Evolutionary conservation across 2,329 filamentous ascomycete species (phyloP).

Genomic region (Cladosporium sp.): DNA sequence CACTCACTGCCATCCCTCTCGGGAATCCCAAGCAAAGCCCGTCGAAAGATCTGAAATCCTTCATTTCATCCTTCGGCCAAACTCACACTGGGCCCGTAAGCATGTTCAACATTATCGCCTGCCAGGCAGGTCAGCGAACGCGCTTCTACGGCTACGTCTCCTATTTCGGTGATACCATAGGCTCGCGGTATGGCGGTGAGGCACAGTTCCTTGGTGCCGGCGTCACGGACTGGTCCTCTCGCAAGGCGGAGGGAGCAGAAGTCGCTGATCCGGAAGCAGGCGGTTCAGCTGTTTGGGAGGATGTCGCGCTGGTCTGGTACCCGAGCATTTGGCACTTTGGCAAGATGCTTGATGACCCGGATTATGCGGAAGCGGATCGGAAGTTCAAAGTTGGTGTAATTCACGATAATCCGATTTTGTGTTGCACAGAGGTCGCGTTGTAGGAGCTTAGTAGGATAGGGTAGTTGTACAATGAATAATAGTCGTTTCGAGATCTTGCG

Average conservation of each 20-base stretch:
- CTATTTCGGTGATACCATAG: slow-evolving; percentile 17
- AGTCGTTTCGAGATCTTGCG: background rate
- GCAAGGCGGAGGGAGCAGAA: slow-evolving; percentile 2
- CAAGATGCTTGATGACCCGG: slow-evolving; percentile 22
- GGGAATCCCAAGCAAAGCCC: slow-evolving; percentile 1
- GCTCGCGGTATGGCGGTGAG: slow-evolving; percentile 17
- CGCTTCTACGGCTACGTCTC: slow-evolving; percentile 20
- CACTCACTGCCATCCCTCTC: slow-evolving; percentile 14
- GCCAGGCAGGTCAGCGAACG: slow-evolving; percentile 13
- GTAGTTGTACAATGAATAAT: background rate
- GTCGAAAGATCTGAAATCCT: slow-evolving; percentile 16
- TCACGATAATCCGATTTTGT: slow-evolving; percentile 21
- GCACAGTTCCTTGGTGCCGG: slow-evolving; percentile 14
- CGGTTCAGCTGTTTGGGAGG: slow-evolving; percentile 17
- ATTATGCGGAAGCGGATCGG: slow-evolving; percentile 22
- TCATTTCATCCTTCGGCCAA: slow-evolving; percentile 16
- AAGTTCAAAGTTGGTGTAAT: slow-evolving; percentile 22
- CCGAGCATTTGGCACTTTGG: slow-evolving; percentile 24
- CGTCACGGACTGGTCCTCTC: slow-evolving; percentile 14
- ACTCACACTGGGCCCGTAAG: slow-evolving; percentile 15
- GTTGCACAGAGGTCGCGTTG: slow-evolving; percentile 18
- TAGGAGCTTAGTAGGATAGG: background rate
- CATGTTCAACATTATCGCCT: slow-evolving; percentile 23
- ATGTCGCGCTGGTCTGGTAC: slow-evolving; percentile 19
- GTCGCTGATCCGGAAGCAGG: slow-evolving; percentile 13